These are phyloP conservation scores for Leccinum rimulosum DNA, from an alignment of 768 basidiomycete genomes.

Conservation along the genomic window DNA sequence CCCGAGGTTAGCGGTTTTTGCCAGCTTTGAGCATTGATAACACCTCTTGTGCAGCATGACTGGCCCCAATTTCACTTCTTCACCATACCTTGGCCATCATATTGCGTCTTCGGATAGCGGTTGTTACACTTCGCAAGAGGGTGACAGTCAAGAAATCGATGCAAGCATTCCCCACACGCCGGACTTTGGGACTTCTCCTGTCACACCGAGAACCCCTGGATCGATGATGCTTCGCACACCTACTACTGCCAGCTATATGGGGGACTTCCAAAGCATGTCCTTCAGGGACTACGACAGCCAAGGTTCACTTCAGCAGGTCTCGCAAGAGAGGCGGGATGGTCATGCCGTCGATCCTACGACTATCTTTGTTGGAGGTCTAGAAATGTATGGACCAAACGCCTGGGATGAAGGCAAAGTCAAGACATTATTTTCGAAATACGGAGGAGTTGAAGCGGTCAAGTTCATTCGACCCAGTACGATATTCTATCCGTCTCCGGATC, in stretches of 20 bases:
- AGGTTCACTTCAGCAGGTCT: constrained; percentile 17
- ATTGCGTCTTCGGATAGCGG: constrained; percentile 21
- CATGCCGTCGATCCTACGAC: constrained; percentile 61
- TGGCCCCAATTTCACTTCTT: constrained; percentile 9
- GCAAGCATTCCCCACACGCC: constrained; percentile 40
- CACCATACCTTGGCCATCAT: constrained; percentile 12
- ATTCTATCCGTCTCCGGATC: neutral
- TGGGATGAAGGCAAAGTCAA: constrained; percentile 70
- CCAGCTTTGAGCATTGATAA: constrained; percentile 7
- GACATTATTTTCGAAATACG: constrained; percentile 60
- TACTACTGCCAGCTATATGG: constrained; percentile 36
- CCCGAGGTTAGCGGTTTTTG: constrained; percentile 14
- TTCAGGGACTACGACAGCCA: constrained; percentile 24
- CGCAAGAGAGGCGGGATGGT: constrained; percentile 28
- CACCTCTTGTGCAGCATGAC: constrained; percentile 8
- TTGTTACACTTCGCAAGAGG: constrained; percentile 12
- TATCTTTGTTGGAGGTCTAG: constrained; percentile 76
- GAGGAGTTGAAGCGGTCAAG: constrained; percentile 61
- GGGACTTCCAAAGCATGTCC: constrained; percentile 32
- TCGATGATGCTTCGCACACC: constrained; percentile 51
- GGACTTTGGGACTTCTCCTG: constrained; percentile 45
- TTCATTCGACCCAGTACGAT: constrained; percentile 62
- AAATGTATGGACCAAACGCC: constrained; percentile 55
- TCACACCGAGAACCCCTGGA: constrained; percentile 50
- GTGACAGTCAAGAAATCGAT: constrained; percentile 38